A percentile compares a stretch with the other conserved stretches of the same genome.
phyloP scores from a whole-genome alignment of 2,329 filamentous ascomycete genomes.

The Colletotrichum phormii region DNA sequence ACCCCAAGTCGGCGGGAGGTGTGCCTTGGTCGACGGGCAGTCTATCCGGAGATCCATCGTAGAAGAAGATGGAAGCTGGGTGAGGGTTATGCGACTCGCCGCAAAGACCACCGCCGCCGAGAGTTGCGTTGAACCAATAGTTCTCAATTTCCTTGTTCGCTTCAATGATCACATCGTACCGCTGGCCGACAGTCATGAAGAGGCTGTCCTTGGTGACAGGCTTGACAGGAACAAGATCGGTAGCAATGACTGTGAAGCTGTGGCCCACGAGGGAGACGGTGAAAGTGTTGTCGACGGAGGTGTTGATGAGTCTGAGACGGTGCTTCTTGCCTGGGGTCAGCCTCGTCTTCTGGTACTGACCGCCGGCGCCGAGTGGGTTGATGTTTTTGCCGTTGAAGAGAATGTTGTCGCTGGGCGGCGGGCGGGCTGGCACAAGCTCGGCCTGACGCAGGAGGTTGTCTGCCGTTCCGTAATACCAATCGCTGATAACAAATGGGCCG shows the following conservation, averaged over 20 bases:
- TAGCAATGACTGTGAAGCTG: conserved; percentile 62
- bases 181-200: conserved; percentile 60
- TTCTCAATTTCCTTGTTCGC: conserved; percentile 47
- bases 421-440: conserved; percentile 37
- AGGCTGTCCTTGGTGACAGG: conserved; percentile 61
- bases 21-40: conserved; percentile 44
- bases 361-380: conserved; percentile 43
- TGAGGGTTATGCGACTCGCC: conserved; percentile 43
- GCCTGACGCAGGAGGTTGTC: conserved; percentile 42
- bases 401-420: conserved; percentile 49
- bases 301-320: conserved; percentile 63
- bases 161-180: conserved; percentile 55
- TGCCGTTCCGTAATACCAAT: conserved; percentile 60
- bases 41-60: conserved; percentile 46
- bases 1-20: conserved; percentile 35
- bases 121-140: conserved; percentile 57
- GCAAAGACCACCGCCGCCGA: conserved; percentile 43
- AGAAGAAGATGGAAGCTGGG: conserved; percentile 52
- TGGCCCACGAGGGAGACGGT: conserved; percentile 65
- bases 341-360: conserved; percentile 45
- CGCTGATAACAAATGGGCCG: conserved; percentile 62
- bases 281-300: conserved; percentile 60
- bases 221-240: conserved; percentile 64
- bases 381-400: conserved; percentile 57
- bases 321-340: conserved; percentile 59